Percentiles rank a stretch among this genome's conserved stretches.
Conservation (phyloP, 331 rosid species). For the Pyrus hybrid region DNA sequence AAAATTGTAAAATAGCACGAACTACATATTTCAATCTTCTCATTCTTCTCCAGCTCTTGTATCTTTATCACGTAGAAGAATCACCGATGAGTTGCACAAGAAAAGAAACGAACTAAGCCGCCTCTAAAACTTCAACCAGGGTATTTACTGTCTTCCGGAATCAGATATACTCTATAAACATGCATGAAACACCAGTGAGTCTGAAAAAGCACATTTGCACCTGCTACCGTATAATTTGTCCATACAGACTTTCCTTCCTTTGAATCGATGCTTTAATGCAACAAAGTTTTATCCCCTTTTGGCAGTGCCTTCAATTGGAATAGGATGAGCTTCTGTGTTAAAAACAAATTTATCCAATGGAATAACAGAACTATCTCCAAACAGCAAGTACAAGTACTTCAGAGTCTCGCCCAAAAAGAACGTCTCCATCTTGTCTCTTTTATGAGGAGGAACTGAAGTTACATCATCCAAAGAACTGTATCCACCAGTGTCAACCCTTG, state of each 20-base stretch:
- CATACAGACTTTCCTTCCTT: constrained; percentile 14
- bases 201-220: not conserved
- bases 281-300: constrained; percentile 23
- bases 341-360: constrained; percentile 88
- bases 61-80: constrained; percentile 5
- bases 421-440: constrained; percentile 98
- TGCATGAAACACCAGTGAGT: constrained; percentile 12
- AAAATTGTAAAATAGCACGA: constrained; percentile 6
- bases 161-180: constrained; percentile 22
- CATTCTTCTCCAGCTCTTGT: constrained; percentile 9
- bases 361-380: constrained; percentile 60
- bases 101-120: constrained; percentile 23
- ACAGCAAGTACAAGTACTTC: constrained; percentile 86
- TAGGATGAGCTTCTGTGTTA: constrained; percentile 95
- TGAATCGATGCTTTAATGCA: constrained; percentile 13
- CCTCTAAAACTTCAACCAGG: constrained; percentile 13
- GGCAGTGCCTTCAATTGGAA: constrained; percentile 51
- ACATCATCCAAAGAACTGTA: constrained; percentile 88
- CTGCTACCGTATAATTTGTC: not conserved
- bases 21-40: constrained; percentile 31
- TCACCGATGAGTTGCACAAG: constrained; percentile 13
- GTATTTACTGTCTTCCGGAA: constrained; percentile 22
- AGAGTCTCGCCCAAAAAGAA: constrained; percentile 98
- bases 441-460: constrained; percentile 69
- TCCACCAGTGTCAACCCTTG: constrained; percentile 86